These are phyloP conservation scores for Boletus vermiculosoides DNA, from an alignment of 768 basidiomycete species.

Conservation along the genomic window DNA sequence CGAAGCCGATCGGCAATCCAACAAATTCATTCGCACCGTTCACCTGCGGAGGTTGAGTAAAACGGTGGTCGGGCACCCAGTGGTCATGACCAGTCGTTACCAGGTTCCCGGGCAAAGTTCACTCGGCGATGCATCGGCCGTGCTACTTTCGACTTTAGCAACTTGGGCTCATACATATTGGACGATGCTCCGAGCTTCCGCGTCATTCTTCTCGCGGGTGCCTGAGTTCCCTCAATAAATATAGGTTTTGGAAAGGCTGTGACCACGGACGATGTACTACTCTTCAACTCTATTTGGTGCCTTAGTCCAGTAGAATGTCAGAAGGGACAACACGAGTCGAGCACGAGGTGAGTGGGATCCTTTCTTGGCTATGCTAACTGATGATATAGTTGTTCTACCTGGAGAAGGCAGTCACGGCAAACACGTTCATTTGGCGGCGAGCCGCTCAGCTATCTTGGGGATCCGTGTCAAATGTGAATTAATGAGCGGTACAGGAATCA, in stretches of 20 bases:
- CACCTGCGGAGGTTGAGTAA: no score
- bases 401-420: neutral
- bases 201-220: neutral
- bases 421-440: neutral
- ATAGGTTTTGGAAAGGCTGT: neutral
- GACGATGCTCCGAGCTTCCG: neutral
- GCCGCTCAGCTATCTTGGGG: neutral
- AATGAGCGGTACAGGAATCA: no score
- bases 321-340: neutral
- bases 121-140: neutral
- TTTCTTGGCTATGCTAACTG: neutral
- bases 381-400: neutral
- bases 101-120: neutral
- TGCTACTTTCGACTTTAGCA: neutral
- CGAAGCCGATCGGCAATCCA: neutral
- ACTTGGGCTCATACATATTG: neutral
- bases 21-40: neutral
- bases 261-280: neutral
- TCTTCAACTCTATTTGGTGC: constrained; percentile 12
- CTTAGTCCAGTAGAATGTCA: neutral
- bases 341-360: neutral
- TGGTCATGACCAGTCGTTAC: no score
- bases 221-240: neutral
- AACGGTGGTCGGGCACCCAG: no score
- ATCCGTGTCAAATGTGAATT: neutral